A percentile compares a stretch with the other conserved stretches of the same genome.
phyloP scores from a whole-genome alignment of 2,329 filamentous ascomycete species.

The Immersiporthe knoxdaviesiana region DNA sequence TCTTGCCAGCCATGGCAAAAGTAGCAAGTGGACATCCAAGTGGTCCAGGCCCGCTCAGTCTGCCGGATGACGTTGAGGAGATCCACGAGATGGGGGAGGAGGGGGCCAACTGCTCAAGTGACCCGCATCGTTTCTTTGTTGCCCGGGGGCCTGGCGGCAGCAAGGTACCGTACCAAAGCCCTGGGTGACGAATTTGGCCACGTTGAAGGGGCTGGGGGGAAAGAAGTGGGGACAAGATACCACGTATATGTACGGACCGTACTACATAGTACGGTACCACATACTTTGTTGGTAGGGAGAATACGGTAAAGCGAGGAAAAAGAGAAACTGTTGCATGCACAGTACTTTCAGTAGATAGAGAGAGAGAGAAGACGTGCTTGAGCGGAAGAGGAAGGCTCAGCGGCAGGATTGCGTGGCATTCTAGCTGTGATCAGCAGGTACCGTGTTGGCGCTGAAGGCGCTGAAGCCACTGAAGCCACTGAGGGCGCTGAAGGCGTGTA shows the following conservation, averaged over 20 bases:
- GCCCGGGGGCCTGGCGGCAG: conserved; percentile 6
- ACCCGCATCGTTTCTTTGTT: conserved; percentile 10
- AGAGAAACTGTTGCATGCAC: neutral
- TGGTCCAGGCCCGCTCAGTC: conserved; percentile 12
- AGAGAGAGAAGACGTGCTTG: neutral
- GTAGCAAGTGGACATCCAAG: neutral
- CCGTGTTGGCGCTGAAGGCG: conserved; percentile 7
- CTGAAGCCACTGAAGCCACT: neutral
- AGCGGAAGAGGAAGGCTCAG: conserved; percentile 12
- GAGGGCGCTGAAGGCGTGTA: neutral
- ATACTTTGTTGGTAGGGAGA: neutral
- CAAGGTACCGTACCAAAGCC: conserved; percentile 4
- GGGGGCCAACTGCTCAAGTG: neutral
- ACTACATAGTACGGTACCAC: no score
- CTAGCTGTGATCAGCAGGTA: conserved; percentile 26
- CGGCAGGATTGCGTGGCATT: conserved; percentile 25
- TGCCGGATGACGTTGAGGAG: conserved; percentile 18
- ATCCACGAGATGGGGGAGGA: conserved; percentile 1
- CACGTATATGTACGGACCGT: neutral
- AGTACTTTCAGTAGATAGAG: neutral
- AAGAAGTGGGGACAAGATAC: neutral
- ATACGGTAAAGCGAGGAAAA: neutral
- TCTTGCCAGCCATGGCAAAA: neutral
- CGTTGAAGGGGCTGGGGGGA: neutral
- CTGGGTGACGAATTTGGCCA: conserved; percentile 2